Base-by-base conservation (phyloP, 75 land plant species). In the Gnetum montanum region DNA sequence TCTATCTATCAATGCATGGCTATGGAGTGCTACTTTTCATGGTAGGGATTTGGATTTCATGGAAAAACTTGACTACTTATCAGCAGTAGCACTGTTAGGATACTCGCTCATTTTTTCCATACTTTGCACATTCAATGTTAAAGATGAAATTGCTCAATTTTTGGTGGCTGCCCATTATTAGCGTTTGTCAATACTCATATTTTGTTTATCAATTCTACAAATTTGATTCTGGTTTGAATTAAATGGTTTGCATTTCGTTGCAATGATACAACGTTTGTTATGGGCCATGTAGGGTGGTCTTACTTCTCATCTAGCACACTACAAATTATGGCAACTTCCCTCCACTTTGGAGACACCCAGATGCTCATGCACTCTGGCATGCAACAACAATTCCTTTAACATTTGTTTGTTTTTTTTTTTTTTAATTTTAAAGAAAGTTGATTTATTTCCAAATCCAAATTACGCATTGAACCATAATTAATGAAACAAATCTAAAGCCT, bases 11-110 rank as follows among this genome's bases (percentile, higher is more conserved):
- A 85, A 90, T 58, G 61, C 85, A 40, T 90, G 96, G 97, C 74
- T 95, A 41, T 95, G 99, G 99, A 90, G 86, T 70, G 67, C 88
- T 29, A 77, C 81, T 26, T 90, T 85, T 47, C 99, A 95, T 59
- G 68, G 79, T 73, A 95, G 99, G 36, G 88, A 86, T 59, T 68
- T 78, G 38, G 74, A 74, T 11, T 60, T 78, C 50, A 78, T 85
- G 8, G 99, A 95, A 74, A 83, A 65, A 64, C 56, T 85, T 34
- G 88, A 90, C 58, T 83, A 83, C 49, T 95, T 92, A 31, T 83
- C 96, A 29, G 91, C 88, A 41, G 74, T 83, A 46, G 92, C 88
- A 55, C 61, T 80, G 22, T 31, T 90, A 34, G 99, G 97, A 4
- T 83, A 54, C 59, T 57, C 76, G n/a, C 78, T 95, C 4, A 78